Conservation (phyloP, 805 yeast genomes). For the Wickerhamomyces strasburgensis region DNA sequence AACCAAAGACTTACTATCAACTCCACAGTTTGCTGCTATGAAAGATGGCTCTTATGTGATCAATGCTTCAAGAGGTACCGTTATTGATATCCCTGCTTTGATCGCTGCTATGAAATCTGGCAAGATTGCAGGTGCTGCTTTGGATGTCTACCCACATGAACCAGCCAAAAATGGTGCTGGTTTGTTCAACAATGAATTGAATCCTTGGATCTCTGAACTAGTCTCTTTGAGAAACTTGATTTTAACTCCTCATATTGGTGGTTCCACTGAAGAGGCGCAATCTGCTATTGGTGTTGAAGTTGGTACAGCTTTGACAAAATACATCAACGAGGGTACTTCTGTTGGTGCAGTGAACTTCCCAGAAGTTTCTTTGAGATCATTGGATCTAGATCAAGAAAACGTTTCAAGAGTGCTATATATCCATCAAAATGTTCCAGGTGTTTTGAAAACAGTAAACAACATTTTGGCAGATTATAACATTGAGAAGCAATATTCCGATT, state of each 20-base stretch:
- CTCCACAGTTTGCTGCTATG: conserved; percentile 93
- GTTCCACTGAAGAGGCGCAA: conserved; percentile 99
- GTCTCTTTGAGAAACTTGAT: conserved; percentile 80
- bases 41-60: conserved; percentile 91
- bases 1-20: conserved; percentile 82
- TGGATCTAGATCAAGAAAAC: conserved; percentile 81
- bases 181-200: conserved; percentile 66
- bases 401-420: conserved; percentile 91
- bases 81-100: conserved; percentile 92
- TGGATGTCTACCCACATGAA: conserved; percentile 95
- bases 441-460: conserved; percentile 93
- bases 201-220: conserved; percentile 80
- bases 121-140: conserved; percentile 93
- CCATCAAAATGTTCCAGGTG: conserved; percentile 99
- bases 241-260: conserved; percentile 97
- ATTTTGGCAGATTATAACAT: conserved; percentile 91
- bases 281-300: conserved; percentile 96
- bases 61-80: conserved; percentile 97
- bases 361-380: conserved; percentile 86
- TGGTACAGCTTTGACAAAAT: conserved; percentile 76
- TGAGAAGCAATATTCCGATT: conserved; percentile 97
- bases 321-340: conserved; percentile 94
- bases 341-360: conserved; percentile 98
- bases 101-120: conserved; percentile 89
- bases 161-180: conserved; percentile 95